Percentiles rank a stretch among this genome's conserved stretches.
phyloP scores from a whole-genome alignment of 208 protist genomes.

The Trypanosomatidae sp. region DNA sequence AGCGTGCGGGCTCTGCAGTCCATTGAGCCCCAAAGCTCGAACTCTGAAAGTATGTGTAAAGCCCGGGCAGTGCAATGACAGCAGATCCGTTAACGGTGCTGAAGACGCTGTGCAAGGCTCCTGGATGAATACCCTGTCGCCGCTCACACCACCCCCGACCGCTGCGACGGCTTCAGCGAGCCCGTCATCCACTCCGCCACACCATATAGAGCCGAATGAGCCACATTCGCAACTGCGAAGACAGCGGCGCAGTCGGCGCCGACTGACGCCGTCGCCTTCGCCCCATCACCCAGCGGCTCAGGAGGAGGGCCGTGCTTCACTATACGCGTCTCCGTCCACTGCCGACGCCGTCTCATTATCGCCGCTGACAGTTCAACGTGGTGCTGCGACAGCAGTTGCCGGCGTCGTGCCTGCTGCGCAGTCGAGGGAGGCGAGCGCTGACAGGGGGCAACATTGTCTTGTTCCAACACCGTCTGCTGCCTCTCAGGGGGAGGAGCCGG shows the following conservation, averaged over 20 bases:
- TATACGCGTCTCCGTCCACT: background rate
- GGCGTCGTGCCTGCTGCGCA: background rate
- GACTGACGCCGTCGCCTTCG: background rate
- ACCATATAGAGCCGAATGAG: background rate
- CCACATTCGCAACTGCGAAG: background rate
- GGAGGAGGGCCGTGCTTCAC: background rate
- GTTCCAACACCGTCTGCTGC: background rate
- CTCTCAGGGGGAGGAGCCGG: background rate
- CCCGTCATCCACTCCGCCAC: background rate
- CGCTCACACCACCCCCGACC: conserved; percentile 17
- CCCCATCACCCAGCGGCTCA: background rate
- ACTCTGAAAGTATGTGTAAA: background rate
- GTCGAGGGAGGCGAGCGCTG: background rate
- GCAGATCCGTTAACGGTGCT: background rate
- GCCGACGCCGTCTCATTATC: conserved; percentile 14
- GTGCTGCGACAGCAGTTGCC: background rate
- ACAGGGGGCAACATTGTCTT: background rate
- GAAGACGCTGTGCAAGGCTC: background rate
- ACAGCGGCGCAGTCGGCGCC: background rate
- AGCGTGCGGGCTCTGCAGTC: background rate
- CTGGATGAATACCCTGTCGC: conserved; percentile 19
- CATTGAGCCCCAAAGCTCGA: background rate
- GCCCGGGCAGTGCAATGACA: background rate
- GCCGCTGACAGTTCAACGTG: conserved; percentile 13
- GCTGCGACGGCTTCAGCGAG: background rate